Percentiles rank a stretch among this genome's conserved stretches.
Conservation (phyloP, 2,329 filamentous ascomycete species). For the Onygenales sp. region DNA sequence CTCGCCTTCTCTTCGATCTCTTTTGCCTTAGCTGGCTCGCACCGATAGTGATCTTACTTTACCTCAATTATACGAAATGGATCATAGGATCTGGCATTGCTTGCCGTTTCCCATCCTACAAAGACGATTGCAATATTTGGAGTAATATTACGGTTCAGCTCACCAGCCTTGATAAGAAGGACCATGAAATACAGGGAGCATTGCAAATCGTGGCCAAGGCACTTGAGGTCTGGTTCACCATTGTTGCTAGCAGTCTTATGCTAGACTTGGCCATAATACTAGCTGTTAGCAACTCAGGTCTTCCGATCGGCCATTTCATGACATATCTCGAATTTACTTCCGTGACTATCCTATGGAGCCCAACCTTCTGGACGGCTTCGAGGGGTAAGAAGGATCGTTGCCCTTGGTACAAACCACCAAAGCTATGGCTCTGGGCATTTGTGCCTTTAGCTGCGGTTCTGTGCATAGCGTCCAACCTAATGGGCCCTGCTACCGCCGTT, state of each 20-base stretch:
- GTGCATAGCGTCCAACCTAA: slow-evolving; percentile 19
- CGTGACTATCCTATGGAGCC: slow-evolving; percentile 13
- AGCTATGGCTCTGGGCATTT: slow-evolving; percentile 8
- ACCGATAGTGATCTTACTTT: slow-evolving; percentile 17
- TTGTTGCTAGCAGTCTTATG: slow-evolving; percentile 18
- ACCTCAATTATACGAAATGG: slow-evolving; percentile 16
- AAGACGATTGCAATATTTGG: slow-evolving; percentile 7
- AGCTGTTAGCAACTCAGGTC: slow-evolving; percentile 13
- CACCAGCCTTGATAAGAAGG: slow-evolving; percentile 13
- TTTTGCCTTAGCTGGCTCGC: slow-evolving; percentile 19
- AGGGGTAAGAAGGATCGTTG: slow-evolving; percentile 3
- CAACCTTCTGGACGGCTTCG: neutral
- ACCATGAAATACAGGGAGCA: slow-evolving; percentile 19
- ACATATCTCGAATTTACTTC: slow-evolving; percentile 19
- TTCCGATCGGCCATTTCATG: slow-evolving; percentile 20
- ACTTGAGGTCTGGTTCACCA: slow-evolving; percentile 23
- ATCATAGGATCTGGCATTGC: slow-evolving; percentile 20
- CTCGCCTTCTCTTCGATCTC: neutral
- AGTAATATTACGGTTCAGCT: slow-evolving; percentile 6
- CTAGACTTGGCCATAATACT: slow-evolving; percentile 13
- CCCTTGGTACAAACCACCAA: slow-evolving; percentile 5
- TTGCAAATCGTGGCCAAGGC: slow-evolving; percentile 22
- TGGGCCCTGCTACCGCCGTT: slow-evolving; percentile 22
- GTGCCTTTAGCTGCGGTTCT: slow-evolving; percentile 11
- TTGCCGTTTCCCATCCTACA: slow-evolving; percentile 16